phyloP scores from a whole-genome alignment of 768 basidiomycete genomes.

The Brasilioporus rufonigricans region DNA sequence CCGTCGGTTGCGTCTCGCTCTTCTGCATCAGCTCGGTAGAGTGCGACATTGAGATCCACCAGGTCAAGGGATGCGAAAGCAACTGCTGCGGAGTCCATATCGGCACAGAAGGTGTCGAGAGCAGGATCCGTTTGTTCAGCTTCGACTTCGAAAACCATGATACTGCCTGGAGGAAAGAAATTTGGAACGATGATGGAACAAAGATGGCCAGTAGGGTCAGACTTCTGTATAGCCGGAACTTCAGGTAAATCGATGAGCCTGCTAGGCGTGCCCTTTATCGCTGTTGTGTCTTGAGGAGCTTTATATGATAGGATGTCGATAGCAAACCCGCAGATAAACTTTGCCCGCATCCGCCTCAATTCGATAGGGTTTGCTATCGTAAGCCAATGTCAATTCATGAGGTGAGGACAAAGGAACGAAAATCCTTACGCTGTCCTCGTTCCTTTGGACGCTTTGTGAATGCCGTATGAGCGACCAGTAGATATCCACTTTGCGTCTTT shows the following conservation, averaged over 20 bases:
- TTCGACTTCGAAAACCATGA: conserved; percentile 90
- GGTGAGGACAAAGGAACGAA: background rate
- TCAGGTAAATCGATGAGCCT: conserved; percentile 62
- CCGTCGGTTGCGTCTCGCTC: conserved; percentile 87
- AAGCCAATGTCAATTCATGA: background rate
- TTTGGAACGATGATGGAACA: conserved; percentile 84
- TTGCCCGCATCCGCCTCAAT: conserved; percentile 74
- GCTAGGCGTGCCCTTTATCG: conserved; percentile 70
- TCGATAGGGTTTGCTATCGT: conserved; percentile 76
- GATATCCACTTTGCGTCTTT: conserved; percentile 83
- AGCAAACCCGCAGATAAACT: conserved; percentile 77
- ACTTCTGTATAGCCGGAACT: conserved; percentile 56
- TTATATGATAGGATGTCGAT: conserved; percentile 69
- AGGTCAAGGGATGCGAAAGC: conserved; percentile 74
- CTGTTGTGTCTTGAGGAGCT: conserved; percentile 43
- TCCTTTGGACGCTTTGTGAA: conserved; percentile 82
- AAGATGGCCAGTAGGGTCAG: conserved; percentile 66
- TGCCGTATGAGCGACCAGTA: conserved; percentile 90
- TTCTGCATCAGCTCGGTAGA: conserved; percentile 89
- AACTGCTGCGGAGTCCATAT: conserved; percentile 67
- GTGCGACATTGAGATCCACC: conserved; percentile 82
- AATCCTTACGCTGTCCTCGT: conserved; percentile 69
- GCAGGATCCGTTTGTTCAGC: conserved; percentile 67
- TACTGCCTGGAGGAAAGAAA: conserved; percentile 91
- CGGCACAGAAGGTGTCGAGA: conserved; percentile 72